Conservation (phyloP, 176 grass and related monocot species). For the Coix lacrymajobi region DNA sequence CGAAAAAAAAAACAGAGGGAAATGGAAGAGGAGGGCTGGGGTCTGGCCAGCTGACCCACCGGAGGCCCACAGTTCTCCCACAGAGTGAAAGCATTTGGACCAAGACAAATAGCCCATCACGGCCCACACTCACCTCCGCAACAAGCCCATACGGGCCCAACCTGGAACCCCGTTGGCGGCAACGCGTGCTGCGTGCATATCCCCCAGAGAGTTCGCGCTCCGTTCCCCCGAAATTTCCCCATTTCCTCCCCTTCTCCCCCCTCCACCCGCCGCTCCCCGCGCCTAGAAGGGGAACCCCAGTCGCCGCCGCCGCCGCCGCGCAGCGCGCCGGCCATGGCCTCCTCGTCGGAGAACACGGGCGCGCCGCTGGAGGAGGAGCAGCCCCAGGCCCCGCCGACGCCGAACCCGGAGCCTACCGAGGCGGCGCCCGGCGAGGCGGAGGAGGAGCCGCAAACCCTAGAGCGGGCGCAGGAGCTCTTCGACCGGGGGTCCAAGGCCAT, state of each 20-base stretch:
- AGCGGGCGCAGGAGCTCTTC: slow-evolving; percentile 67
- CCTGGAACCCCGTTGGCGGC: not conserved
- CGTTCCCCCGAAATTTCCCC: not conserved
- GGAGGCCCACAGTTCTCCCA: too few species aligned
- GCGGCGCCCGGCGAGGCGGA: not conserved
- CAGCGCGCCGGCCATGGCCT: slow-evolving; percentile 16
- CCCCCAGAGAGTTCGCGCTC: not conserved
- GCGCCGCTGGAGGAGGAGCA: not conserved
- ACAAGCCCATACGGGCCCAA: not conserved
- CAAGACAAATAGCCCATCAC: not conserved
- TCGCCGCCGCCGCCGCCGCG: not conserved
- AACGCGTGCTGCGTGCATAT: not conserved
- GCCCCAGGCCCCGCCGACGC: not conserved
- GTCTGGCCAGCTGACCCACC: too few species aligned
- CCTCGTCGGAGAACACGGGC: slow-evolving; percentile 16
- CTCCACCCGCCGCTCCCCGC: not conserved
- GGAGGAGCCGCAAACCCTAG: slow-evolving; percentile 56
- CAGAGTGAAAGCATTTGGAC: not conserved
- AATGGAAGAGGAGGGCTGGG: too few species aligned
- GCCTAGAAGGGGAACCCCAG: not conserved
- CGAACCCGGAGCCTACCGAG: slow-evolving; percentile 8
- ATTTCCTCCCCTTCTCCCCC: not conserved
- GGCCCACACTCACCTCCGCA: not conserved
- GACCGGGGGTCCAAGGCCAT: slow-evolving; percentile 77
- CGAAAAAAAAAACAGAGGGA: too few species aligned